These are phyloP conservation scores for Tetragonia tetragonoides DNA, from an alignment of 148 eudicot genomes.

Conservation along the genomic window DNA sequence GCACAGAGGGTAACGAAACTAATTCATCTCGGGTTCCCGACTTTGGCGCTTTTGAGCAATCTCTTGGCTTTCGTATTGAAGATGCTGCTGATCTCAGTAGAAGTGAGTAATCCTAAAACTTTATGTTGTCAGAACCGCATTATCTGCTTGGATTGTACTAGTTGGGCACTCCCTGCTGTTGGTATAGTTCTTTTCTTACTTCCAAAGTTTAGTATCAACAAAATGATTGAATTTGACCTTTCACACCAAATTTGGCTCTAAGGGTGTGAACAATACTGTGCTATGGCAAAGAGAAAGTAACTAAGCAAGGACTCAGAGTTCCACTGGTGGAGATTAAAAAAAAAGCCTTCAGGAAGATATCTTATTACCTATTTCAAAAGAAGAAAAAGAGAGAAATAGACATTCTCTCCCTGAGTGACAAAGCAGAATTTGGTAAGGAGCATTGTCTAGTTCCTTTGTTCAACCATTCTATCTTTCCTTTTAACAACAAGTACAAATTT, in stretches of 20 bases:
- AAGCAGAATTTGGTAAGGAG: too few species aligned
- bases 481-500: too few species aligned
- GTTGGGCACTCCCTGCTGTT: neutral
- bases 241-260: neutral
- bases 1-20: constrained; percentile 44
- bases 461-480: too few species aligned
- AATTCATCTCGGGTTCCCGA: constrained; percentile 51
- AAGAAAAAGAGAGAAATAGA: neutral
- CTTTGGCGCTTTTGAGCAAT: constrained; percentile 63
- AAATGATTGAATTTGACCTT: neutral
- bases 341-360: neutral
- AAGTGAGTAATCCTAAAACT: constrained; percentile 44
- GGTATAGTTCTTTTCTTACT: neutral
- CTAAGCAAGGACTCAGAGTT: too few species aligned
- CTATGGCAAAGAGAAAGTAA: too few species aligned
- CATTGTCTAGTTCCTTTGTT: too few species aligned
- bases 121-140: constrained; percentile 9
- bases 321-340: too few species aligned
- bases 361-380: neutral
- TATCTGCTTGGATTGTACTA: constrained; percentile 2
- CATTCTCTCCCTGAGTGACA: neutral
- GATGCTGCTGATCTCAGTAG: constrained; percentile 54
- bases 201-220: neutral
- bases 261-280: neutral
- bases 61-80: constrained; percentile 62